Evolutionary conservation across 306 rosid species (phyloP).

Genomic region (apple (Malus domestica)): DNA sequence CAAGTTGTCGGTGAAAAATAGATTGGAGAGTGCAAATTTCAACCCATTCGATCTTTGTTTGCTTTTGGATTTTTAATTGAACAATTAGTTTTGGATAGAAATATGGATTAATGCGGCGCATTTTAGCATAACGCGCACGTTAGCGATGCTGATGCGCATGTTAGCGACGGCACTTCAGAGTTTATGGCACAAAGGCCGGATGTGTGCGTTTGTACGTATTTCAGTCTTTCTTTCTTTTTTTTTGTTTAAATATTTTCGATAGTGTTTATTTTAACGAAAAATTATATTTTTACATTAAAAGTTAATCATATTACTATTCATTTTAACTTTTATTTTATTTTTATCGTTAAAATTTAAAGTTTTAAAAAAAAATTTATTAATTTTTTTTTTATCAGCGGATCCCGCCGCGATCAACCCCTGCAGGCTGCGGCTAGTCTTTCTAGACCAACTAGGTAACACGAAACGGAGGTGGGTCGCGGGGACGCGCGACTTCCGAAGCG

Average conservation of each 20-base stretch:
- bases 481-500: constrained; percentile 16
- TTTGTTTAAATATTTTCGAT: no score
- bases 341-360: no score
- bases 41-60: background rate
- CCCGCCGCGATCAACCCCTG: constrained; percentile 24
- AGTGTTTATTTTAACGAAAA: no score
- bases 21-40: background rate
- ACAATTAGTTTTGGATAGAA: background rate
- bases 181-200: background rate
- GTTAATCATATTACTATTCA: no score
- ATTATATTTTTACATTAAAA: no score
- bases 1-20: no score
- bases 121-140: background rate
- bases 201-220: background rate
- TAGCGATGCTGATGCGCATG: background rate
- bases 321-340: no score
- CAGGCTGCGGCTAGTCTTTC: constrained; percentile 5
- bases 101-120: background rate
- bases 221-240: no score
- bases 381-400: constrained; percentile 2
- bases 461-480: constrained; percentile 2
- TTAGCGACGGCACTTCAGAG: background rate
- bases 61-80: background rate
- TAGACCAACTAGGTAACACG: constrained; percentile 12
- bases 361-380: no score